These are phyloP conservation scores for Phytophthora hibernalis DNA, from an alignment of 352 stramenopile genomes.

Conservation along the genomic window DNA sequence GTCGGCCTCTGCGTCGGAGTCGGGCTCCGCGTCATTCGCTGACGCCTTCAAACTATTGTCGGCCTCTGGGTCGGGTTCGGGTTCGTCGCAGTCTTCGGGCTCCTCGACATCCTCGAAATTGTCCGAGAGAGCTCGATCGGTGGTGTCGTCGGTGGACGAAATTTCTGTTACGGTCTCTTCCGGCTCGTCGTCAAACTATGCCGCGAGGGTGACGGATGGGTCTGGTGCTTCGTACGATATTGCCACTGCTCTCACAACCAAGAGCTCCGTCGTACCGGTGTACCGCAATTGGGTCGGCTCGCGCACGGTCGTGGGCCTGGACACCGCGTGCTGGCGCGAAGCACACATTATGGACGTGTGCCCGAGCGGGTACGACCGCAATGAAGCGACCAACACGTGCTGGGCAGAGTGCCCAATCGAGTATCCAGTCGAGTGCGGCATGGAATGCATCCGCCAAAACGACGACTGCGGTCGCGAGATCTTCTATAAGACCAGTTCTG, in stretches of 20 bases:
- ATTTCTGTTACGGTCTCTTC: constrained; percentile 18
- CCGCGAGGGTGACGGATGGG: constrained; percentile 18
- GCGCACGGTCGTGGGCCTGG: constrained; percentile 5
- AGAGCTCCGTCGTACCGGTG: constrained; percentile 27
- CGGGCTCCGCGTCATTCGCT: constrained; percentile 15
- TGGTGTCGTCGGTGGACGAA: constrained; percentile 5
- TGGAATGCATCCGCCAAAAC: constrained; percentile 47
- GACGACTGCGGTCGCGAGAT: constrained; percentile 45
- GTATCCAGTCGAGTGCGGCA: constrained; percentile 40
- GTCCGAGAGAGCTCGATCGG: not conserved
- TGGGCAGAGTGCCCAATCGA: constrained; percentile 58
- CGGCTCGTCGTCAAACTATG: constrained; percentile 24
- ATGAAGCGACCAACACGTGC: constrained; percentile 54
- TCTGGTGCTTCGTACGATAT: constrained; percentile 27
- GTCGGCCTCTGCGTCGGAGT: constrained; percentile 7
- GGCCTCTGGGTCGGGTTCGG: constrained; percentile 1
- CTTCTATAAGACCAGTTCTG: constrained; percentile 39
- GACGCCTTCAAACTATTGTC: constrained; percentile 16
- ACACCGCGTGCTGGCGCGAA: constrained; percentile 27
- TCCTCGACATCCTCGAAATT: too few species aligned
- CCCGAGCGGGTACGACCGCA: constrained; percentile 39
- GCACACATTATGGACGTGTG: constrained; percentile 45
- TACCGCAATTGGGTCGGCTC: constrained; percentile 48
- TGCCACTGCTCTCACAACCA: constrained; percentile 28
- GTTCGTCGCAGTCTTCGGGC: not conserved